These are phyloP conservation scores for Malassezia yamatoensis DNA, from an alignment of 1,284 basidiomycete genomes.

Conservation along the genomic window DNA sequence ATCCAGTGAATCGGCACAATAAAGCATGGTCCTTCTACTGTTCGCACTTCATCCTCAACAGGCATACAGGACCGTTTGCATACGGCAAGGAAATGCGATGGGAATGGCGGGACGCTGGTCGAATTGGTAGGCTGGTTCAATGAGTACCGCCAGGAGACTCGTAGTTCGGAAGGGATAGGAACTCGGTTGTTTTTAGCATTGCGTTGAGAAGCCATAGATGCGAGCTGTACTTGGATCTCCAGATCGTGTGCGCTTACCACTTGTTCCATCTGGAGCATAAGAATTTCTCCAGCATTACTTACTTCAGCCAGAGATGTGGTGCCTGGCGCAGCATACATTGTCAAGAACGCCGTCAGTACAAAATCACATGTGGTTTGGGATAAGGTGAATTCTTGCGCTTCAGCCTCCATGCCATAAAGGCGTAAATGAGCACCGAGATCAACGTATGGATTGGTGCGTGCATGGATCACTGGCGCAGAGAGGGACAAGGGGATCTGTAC, in stretches of 20 bases:
- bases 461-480: neutral
- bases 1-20: constrained; percentile 18
- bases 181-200: neutral
- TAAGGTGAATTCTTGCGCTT: constrained; percentile 11
- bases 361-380: constrained; percentile 12
- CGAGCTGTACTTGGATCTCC: neutral
- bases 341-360: constrained; percentile 14
- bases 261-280: constrained; percentile 3
- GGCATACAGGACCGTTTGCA: neutral
- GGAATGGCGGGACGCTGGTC: neutral
- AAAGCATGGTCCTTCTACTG: constrained; percentile 1
- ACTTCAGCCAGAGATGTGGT: neutral
- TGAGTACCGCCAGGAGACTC: constrained; percentile 1
- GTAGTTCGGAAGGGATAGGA: constrained; percentile 1
- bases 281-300: constrained; percentile 7
- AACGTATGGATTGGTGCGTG: constrained; percentile 12
- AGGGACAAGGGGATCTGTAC: constrained; percentile 9
- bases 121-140: neutral
- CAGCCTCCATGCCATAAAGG: constrained; percentile 7
- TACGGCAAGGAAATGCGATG: constrained; percentile 15
- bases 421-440: constrained; percentile 12
- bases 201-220: neutral
- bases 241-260: neutral
- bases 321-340: constrained; percentile 5
- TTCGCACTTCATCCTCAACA: neutral